Evolutionary conservation across 177 flowering plant species (phyloP).

Genomic region (Vitis hybrid): DNA sequence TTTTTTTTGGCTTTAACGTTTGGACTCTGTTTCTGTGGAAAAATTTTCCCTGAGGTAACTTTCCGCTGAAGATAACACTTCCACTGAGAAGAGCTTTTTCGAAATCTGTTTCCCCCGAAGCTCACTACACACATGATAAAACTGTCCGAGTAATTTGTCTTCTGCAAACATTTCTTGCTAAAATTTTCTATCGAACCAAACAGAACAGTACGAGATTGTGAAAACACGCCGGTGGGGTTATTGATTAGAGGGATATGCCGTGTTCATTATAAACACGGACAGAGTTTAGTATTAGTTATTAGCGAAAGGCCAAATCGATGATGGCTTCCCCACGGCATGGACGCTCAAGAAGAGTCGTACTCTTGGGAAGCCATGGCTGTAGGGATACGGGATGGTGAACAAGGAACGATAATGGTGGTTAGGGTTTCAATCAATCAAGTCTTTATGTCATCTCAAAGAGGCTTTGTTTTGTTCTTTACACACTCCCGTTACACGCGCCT

Average conservation of each 20-base stretch:
- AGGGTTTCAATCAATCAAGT: conserved; percentile 6
- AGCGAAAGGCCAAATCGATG: background rate
- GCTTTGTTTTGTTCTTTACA: background rate
- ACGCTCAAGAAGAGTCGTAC: background rate
- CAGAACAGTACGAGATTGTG: background rate
- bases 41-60: too few species aligned
- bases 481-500: background rate
- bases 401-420: background rate
- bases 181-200: background rate
- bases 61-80: too few species aligned
- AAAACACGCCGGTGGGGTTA: background rate
- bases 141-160: too few species aligned
- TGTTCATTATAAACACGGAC: background rate
- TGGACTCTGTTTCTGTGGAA: too few species aligned
- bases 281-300: background rate
- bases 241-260: background rate
- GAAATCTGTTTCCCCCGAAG: too few species aligned
- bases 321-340: background rate
- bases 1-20: too few species aligned
- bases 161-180: background rate
- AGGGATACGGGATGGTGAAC: conserved; percentile 4
- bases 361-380: conserved; percentile 1
- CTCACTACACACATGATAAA: too few species aligned
- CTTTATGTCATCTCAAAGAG: conserved; percentile 10
- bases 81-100: too few species aligned